Base-by-base conservation (phyloP, 2,329 filamentous ascomycete genomes). In the Huntiella bhutanensis region DNA sequence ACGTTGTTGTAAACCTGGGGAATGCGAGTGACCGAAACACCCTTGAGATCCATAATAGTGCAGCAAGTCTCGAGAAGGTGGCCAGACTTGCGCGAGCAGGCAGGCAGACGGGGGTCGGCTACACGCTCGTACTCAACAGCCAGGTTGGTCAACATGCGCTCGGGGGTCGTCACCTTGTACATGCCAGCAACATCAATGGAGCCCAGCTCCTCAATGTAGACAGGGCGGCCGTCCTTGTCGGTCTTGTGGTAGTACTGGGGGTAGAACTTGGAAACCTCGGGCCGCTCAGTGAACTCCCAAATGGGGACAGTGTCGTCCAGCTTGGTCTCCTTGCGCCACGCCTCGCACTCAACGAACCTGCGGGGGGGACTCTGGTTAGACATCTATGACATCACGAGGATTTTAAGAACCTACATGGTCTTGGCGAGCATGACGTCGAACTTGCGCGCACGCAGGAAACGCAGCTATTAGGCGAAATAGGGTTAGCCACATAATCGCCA, bases 231-330 rank as follows among this genome's bases (percentile, higher is more conserved):
- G 67, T 96, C 91, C 86, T 85, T 86, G 65, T 91, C 84, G 10
- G 78, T 88, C 70, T 95, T 95, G 75, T 98, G 91, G 69, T 98
- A 98, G 70, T 91, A 98, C 67, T 98, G 91, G 41, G 85, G 85
- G 67, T 98, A 98, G 71, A 82, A 94, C 64, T 88, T 69, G 64
- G 83, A 83, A 49, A 98, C 74, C 59, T 88, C 62, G 47, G 73
- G 57, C 64, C 88, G 91, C 72, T 95, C 87, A 52, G 71, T 71
- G 68, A 94, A 95, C 50, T 91, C 77, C 70, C 92, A 94, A 55
- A 67, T 80, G 52, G 75, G 76, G 46, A 88, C 75, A 34, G 84
- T 72, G 53, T 87, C 72, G 64, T 95, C 84, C 32, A 93, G 82
- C 52, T 82, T 77, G 54, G 82, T 91, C 48, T 87, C 77, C 62